Conservation (phyloP, 1,139 yeast species). For the Protomyces pachydermus region DNA sequence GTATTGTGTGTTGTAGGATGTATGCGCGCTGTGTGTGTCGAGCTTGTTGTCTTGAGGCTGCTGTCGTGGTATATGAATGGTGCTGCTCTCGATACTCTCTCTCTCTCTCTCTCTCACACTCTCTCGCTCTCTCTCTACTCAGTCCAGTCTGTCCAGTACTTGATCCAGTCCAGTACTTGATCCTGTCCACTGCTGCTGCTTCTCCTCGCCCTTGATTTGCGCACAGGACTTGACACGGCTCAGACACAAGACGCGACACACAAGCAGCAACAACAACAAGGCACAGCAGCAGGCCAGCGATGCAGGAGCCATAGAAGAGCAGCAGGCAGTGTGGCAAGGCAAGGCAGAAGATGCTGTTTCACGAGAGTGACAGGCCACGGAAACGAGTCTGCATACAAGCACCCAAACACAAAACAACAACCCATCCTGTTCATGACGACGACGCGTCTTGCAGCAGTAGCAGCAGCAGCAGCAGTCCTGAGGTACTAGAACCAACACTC, state of each 20-base stretch:
- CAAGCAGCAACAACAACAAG: not conserved
- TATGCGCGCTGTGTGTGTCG: too few species aligned
- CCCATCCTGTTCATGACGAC: not conserved
- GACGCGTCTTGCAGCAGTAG: not conserved
- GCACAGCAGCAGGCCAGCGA: not conserved
- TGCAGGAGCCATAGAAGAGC: not conserved
- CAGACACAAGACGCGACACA: not conserved
- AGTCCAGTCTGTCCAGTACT: not conserved
- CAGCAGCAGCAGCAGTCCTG: not conserved
- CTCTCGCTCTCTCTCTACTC: not conserved
- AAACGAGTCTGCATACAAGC: too few species aligned
- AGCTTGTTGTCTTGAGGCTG: too few species aligned
- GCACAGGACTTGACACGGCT: not conserved
- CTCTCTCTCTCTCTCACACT: not conserved
- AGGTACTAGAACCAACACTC: not conserved
- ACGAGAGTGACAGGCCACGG: too few species aligned
- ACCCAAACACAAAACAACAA: too few species aligned
- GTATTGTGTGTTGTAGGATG: too few species aligned
- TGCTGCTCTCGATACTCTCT: too few species aligned
- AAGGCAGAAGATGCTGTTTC: too few species aligned
- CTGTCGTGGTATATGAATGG: too few species aligned
- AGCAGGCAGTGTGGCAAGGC: too few species aligned
- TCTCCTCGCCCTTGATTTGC: not conserved
- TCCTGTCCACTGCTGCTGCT: not conserved
- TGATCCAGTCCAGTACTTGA: not conserved